phyloP scores from a whole-genome alignment of 1,139 yeast genomes.

The Debaryomyces sp. region DNA sequence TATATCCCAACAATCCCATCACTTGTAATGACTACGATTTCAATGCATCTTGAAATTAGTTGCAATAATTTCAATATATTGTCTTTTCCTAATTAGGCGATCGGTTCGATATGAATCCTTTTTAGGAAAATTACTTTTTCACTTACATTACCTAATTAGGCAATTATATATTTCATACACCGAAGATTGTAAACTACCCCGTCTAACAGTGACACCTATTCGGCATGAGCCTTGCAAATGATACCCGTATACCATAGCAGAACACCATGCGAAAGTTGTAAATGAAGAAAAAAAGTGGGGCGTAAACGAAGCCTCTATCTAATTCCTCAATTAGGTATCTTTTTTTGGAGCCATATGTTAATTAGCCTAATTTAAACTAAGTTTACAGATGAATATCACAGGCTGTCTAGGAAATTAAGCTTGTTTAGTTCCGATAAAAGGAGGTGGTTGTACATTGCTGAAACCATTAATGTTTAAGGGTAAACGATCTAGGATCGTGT shows the following conservation, averaged over 20 bases:
- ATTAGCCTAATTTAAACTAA: not conserved
- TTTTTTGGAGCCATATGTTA: not conserved
- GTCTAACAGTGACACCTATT: not conserved
- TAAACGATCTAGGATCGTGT: not conserved
- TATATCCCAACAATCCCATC: not conserved
- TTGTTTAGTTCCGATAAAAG: not conserved
- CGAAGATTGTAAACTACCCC: not conserved
- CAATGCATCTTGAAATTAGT: not conserved
- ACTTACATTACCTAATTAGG: constrained; percentile 23
- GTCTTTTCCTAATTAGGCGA: constrained; percentile 25
- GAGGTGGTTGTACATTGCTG: not conserved
- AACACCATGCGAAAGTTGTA: not conserved
- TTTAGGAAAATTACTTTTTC: constrained; percentile 8
- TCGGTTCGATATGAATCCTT: not conserved
- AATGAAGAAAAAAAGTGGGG: constrained; percentile 1
- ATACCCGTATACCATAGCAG: not conserved
- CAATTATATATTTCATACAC: constrained; percentile 6
- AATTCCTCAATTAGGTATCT: constrained; percentile 3
- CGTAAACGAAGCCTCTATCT: not conserved
- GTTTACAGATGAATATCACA: not conserved
- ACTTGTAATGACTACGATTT: not conserved
- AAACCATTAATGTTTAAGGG: not conserved
- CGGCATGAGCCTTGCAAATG: not conserved
- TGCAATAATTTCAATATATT: constrained; percentile 6
- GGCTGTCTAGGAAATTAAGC: not conserved